A percentile compares a stretch with the other conserved stretches of the same genome.
Conservation (phyloP, 2,329 filamentous ascomycete species). For the Fusarium abutilonis region DNA sequence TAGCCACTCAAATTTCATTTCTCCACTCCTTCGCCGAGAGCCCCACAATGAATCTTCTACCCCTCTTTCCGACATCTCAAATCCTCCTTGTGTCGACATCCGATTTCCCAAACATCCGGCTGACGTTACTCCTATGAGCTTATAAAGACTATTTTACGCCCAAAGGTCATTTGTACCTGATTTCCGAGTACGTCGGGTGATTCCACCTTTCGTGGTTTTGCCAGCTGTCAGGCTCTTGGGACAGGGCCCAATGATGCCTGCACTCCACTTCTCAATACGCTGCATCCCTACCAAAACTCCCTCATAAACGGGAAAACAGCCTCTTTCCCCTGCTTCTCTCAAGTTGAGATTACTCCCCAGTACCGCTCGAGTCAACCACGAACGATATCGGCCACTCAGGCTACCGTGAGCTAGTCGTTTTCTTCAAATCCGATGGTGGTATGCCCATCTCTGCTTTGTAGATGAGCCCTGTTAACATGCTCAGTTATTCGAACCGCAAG, state of each 20-base stretch:
- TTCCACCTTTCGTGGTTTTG: background rate
- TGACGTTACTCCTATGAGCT: no score
- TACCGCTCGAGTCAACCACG: background rate
- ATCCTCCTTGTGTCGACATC: no score
- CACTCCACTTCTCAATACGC: background rate
- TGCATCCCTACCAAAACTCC: background rate
- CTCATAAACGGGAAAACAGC: background rate
- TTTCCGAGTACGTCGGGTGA: background rate
- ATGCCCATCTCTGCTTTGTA: background rate
- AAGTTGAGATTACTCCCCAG: background rate
- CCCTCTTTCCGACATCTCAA: no score
- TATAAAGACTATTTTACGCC: background rate
- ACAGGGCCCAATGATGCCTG: background rate
- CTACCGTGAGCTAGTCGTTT: conserved; percentile 1
- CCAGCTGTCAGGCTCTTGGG: background rate
- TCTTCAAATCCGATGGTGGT: background rate
- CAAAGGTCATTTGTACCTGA: conserved; percentile 1
- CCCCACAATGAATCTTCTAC: no score
- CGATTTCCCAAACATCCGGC: no score
- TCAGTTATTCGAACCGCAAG: conserved; percentile 1
- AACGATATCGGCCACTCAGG: background rate
- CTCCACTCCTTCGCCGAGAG: no score
- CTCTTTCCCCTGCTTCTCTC: background rate
- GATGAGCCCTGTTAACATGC: background rate
- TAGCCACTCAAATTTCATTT: no score